phyloP scores from a whole-genome alignment of 2,329 filamentous ascomycete species.

The Penicillium psychrosexuale region DNA sequence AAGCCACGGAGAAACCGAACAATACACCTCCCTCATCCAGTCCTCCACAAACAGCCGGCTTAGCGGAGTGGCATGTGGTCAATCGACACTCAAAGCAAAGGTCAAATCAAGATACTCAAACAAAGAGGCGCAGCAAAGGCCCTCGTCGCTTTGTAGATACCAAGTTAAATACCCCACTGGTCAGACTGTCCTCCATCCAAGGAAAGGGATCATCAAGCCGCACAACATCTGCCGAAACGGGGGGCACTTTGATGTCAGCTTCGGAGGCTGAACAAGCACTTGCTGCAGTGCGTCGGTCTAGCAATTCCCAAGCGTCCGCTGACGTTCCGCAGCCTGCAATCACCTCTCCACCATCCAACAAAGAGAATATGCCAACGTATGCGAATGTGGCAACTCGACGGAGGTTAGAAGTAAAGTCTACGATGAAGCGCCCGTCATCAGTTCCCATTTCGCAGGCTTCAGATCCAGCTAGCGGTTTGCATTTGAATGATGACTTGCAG shows the following conservation, averaged over 20 bases:
- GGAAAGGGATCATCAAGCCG: constrained; percentile 33
- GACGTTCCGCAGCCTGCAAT: constrained; percentile 8
- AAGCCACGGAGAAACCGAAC: constrained; percentile 29
- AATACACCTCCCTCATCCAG: constrained; percentile 23
- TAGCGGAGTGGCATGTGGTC: constrained; percentile 36
- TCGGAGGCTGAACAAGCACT: constrained; percentile 42
- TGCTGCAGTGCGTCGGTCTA: constrained; percentile 38
- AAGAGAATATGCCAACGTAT: constrained; percentile 36
- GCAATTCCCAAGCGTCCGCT: constrained; percentile 28
- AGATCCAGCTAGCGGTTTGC: constrained; percentile 16
- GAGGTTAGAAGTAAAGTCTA: constrained; percentile 15
- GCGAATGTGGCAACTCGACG: constrained; percentile 32
- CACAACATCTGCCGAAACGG: constrained; percentile 13
- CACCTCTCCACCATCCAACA: constrained; percentile 7
- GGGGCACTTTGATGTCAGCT: constrained; percentile 20
- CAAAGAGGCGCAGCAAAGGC: constrained; percentile 13
- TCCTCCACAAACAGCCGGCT: constrained; percentile 21
- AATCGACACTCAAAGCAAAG: constrained; percentile 18
- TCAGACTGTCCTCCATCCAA: constrained; percentile 26
- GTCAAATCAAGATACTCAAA: constrained; percentile 7
- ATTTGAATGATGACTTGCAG: constrained; percentile 14
- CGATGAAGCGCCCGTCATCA: constrained; percentile 21
- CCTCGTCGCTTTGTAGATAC: constrained; percentile 19
- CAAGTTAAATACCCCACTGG: constrained; percentile 24
- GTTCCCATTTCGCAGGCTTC: constrained; percentile 16